phyloP scores from a whole-genome alignment of 192 early-diverging fungal genomes.

The Backusella parvicylindrica region DNA sequence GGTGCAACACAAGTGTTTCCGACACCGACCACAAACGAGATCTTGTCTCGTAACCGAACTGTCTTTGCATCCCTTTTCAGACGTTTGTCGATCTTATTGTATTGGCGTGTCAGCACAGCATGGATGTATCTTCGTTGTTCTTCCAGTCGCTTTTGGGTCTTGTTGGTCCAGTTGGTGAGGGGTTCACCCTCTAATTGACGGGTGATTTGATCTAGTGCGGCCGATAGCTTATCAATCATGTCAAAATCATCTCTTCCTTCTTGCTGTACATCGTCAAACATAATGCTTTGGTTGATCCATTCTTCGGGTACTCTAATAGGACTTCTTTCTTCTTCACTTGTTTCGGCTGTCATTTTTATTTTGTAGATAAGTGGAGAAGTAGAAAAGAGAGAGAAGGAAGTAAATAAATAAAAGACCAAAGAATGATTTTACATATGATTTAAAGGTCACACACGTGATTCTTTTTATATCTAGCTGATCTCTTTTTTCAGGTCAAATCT shows the following conservation, averaged over 20 bases:
- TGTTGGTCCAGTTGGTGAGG: conserved; percentile 21
- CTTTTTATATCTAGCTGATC: too few species aligned
- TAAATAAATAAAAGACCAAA: too few species aligned
- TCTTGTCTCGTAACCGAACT: conserved; percentile 54
- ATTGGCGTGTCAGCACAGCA: conserved; percentile 8
- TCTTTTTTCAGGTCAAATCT: too few species aligned
- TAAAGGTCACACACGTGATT: too few species aligned
- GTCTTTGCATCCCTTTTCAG: conserved; percentile 35
- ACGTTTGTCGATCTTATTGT: conserved; percentile 16
- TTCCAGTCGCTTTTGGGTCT: conserved; percentile 27
- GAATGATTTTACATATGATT: too few species aligned
- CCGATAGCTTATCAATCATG: conserved; percentile 30
- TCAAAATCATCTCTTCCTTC: conserved; percentile 38
- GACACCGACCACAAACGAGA: conserved; percentile 62
- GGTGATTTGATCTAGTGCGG: conserved; percentile 26
- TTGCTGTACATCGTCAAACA: not conserved
- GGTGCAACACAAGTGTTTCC: conserved; percentile 61
- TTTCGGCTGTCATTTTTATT: too few species aligned
- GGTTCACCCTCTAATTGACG: conserved; percentile 23
- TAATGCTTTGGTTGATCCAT: not conserved
- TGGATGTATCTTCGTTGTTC: conserved; percentile 9
- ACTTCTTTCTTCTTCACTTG: not conserved
- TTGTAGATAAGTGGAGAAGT: too few species aligned
- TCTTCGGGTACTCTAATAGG: not conserved
- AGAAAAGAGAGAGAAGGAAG: too few species aligned